Evolutionary conservation across 495 filamentous ascomycete species (phyloP).

Genomic region (Aspergillus incahuasiensis): DNA sequence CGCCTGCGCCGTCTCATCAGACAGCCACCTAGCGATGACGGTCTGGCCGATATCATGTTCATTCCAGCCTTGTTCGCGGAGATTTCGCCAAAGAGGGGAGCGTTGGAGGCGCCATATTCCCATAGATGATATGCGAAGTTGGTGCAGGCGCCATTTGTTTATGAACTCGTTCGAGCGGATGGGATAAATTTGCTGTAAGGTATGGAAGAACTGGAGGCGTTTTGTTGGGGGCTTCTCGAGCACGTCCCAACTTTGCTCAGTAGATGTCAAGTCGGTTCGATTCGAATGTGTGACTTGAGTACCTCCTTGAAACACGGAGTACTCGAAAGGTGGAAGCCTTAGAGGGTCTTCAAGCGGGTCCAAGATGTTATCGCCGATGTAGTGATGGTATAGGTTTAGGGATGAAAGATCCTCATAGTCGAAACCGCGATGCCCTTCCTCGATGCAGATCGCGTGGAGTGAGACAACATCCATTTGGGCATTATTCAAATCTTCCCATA

Average conservation of each 20-base stretch:
- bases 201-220: conserved; percentile 15
- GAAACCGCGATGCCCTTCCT: conserved; percentile 13
- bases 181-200: conserved; percentile 1
- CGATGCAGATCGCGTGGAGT: conserved; percentile 17
- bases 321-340: neutral
- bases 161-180: conserved; percentile 20
- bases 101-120: conserved; percentile 26
- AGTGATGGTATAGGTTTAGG: neutral
- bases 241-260: neutral
- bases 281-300: neutral
- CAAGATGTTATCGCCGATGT: neutral
- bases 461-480: conserved; percentile 17
- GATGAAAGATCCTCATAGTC: conserved; percentile 9
- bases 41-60: conserved; percentile 23
- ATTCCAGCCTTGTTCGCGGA: conserved; percentile 19
- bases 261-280: neutral
- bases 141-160: conserved; percentile 31
- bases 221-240: conserved; percentile 7
- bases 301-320: neutral
- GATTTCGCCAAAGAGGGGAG: conserved; percentile 14
- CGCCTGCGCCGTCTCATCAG: conserved; percentile 15
- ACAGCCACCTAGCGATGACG: conserved; percentile 24
- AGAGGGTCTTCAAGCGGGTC: neutral
- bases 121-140: conserved; percentile 25
- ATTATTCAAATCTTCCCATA: conserved; percentile 19